Conservation (phyloP, 2,329 filamentous ascomycete species). For the Aspergillus aculeatinus region DNA sequence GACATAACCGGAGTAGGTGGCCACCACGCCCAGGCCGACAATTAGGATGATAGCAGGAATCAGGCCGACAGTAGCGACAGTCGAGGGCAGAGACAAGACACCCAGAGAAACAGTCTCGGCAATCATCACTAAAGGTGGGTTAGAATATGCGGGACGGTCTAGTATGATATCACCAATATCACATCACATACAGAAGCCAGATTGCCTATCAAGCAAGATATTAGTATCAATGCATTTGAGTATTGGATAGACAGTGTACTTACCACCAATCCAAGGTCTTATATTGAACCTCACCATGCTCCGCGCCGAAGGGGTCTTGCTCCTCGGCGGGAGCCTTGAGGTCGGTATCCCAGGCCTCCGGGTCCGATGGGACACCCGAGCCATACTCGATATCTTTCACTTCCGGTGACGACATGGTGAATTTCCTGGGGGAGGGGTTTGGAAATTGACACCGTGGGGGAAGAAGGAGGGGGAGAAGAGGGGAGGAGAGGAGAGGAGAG, state of each 20-base stretch:
- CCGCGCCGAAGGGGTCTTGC: constrained; percentile 34
- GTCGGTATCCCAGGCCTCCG: constrained; percentile 10
- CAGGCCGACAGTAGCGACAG: constrained; percentile 52
- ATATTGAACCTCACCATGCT: constrained; percentile 46
- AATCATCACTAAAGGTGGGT: constrained; percentile 47
- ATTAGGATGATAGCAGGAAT: constrained; percentile 56
- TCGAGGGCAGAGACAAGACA: constrained; percentile 54
- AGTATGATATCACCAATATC: neutral
- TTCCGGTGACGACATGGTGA: constrained; percentile 9
- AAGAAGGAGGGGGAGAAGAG: neutral
- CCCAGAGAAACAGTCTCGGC: constrained; percentile 58
- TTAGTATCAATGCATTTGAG: constrained; percentile 33
- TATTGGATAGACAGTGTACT: neutral
- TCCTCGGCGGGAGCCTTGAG: constrained; percentile 12
- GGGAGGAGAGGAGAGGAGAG: neutral
- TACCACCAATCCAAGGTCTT: constrained; percentile 47
- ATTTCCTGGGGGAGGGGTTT: neutral
- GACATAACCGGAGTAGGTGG: constrained; percentile 60
- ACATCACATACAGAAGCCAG: constrained; percentile 34
- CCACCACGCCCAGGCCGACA: constrained; percentile 53
- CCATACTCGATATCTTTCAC: constrained; percentile 16
- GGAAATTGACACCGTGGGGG: neutral
- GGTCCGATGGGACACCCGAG: neutral
- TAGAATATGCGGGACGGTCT: neutral
- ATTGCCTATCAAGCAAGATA: constrained; percentile 29